Evolutionary conservation across 2,329 filamentous ascomycete species (phyloP).

Genomic region (Sporothrix brunneoviolacea): DNA sequence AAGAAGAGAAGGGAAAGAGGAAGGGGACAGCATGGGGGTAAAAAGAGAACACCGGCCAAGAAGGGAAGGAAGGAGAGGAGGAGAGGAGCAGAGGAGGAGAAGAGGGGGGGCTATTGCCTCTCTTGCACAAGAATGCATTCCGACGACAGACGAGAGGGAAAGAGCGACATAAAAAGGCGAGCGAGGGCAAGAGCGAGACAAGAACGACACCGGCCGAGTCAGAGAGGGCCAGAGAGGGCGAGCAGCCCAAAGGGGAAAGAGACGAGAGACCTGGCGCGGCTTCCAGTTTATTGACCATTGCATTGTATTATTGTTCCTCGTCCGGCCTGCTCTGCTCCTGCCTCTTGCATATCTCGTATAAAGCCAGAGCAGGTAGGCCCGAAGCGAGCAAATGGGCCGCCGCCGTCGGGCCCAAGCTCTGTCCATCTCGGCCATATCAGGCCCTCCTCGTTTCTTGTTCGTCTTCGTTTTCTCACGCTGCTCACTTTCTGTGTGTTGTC

Average conservation of each 20-base stretch:
- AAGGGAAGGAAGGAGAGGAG: background rate
- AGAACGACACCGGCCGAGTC: background rate
- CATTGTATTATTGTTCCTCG: background rate
- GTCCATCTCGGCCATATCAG: too few species aligned
- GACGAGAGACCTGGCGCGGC: background rate
- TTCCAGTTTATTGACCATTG: too few species aligned
- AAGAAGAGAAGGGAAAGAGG: background rate
- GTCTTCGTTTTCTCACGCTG: background rate
- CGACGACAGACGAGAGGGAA: background rate
- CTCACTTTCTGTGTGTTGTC: background rate
- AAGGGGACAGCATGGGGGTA: background rate
- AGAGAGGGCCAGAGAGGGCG: background rate
- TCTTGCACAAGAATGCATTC: background rate
- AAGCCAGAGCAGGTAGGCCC: too few species aligned
- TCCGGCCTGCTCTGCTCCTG: background rate
- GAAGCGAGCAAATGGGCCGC: too few species aligned
- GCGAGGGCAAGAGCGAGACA: background rate
- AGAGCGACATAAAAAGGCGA: background rate
- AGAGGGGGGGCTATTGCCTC: background rate
- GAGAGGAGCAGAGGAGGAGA: background rate
- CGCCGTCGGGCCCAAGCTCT: too few species aligned
- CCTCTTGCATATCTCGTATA: slow-evolving; percentile 5
- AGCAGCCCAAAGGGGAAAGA: slow-evolving; percentile 3
- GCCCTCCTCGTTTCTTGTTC: background rate
- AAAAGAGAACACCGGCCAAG: background rate